These are phyloP conservation scores for Scenedesmus sp. DNA, from an alignment of 163 green algal genomes.

Conservation along the genomic window DNA sequence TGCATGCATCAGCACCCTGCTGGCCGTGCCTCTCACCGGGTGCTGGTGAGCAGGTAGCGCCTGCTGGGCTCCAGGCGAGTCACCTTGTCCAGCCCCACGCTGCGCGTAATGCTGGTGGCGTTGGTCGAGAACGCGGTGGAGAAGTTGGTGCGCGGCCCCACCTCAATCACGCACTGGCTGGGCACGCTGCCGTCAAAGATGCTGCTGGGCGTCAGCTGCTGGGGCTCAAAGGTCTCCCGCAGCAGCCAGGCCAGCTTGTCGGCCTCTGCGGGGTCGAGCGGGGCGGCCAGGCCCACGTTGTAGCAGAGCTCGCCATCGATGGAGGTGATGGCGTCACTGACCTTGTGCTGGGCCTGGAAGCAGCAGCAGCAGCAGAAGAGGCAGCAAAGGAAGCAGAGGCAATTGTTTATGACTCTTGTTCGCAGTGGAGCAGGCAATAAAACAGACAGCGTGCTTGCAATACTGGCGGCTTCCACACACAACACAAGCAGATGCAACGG, in stretches of 20 bases:
- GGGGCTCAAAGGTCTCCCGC: constrained; percentile 97
- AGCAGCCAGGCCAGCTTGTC: constrained; percentile 95
- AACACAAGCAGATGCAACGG: neutral
- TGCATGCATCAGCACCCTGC: neutral
- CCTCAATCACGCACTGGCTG: constrained; percentile 68
- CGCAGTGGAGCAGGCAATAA: neutral
- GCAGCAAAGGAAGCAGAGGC: neutral
- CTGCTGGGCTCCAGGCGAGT: constrained; percentile 75
- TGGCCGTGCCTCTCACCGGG: neutral
- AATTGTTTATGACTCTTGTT: neutral
- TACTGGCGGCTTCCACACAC: too few species aligned
- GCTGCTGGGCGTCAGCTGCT: constrained; percentile 82
- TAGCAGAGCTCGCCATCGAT: constrained; percentile 90
- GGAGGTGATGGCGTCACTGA: constrained; percentile 70
- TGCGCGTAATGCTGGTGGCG: constrained; percentile 94
- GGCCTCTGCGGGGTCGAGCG: constrained; percentile 80
- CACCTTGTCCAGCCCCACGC: constrained; percentile 86
- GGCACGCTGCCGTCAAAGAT: constrained; percentile 58
- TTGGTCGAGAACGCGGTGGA: constrained; percentile 97
- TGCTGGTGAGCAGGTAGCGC: constrained; percentile 79
- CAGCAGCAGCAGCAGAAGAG: neutral
- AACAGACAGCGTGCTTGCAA: neutral
- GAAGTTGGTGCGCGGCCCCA: constrained; percentile 97
- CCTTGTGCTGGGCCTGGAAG: constrained; percentile 76
- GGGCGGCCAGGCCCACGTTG: constrained; percentile 87